Evolutionary conservation across 2,329 filamentous ascomycete species (phyloP).

Genomic region (Fusarium beomiforme): DNA sequence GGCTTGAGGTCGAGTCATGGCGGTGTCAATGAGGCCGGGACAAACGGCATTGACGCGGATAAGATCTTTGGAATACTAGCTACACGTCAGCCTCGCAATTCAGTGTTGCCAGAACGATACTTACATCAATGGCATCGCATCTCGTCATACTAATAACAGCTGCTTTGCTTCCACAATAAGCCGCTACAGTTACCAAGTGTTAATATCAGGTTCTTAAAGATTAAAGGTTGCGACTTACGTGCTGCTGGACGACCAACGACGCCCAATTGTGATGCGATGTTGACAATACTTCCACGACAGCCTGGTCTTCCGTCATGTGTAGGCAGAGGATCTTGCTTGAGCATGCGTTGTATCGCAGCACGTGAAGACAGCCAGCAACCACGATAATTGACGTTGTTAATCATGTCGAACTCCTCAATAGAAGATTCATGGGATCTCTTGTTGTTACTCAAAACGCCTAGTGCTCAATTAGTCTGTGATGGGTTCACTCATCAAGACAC

Average conservation of each 20-base stretch:
- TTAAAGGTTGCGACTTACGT: neutral
- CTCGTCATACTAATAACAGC: conserved; percentile 68
- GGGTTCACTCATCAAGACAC: no score
- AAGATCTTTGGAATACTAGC: conserved; percentile 60
- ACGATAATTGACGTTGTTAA: conserved; percentile 66
- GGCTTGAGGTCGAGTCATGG: conserved; percentile 37
- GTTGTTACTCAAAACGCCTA: conserved; percentile 11
- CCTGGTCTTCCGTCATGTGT: conserved; percentile 45
- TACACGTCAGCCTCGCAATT: neutral
- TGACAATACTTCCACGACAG: conserved; percentile 57
- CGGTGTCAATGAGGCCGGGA: conserved; percentile 69
- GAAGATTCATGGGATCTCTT: conserved; percentile 18
- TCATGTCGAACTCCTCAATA: conserved; percentile 55
- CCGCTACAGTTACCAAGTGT: conserved; percentile 48
- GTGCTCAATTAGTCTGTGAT: neutral
- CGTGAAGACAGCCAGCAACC: conserved; percentile 60
- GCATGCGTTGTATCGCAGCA: conserved; percentile 56
- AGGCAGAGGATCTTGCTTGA: conserved; percentile 54
- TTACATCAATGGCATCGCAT: conserved; percentile 51
- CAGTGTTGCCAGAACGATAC: rapidly evolving
- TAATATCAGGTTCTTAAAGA: neutral
- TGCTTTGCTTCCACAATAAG: conserved; percentile 67
- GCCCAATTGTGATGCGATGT: conserved; percentile 63
- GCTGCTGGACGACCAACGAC: conserved; percentile 58
- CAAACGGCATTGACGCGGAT: conserved; percentile 67